Evolutionary conservation across 2,329 filamentous ascomycete species (phyloP).

Genomic region (Endocalyx cinctus): DNA sequence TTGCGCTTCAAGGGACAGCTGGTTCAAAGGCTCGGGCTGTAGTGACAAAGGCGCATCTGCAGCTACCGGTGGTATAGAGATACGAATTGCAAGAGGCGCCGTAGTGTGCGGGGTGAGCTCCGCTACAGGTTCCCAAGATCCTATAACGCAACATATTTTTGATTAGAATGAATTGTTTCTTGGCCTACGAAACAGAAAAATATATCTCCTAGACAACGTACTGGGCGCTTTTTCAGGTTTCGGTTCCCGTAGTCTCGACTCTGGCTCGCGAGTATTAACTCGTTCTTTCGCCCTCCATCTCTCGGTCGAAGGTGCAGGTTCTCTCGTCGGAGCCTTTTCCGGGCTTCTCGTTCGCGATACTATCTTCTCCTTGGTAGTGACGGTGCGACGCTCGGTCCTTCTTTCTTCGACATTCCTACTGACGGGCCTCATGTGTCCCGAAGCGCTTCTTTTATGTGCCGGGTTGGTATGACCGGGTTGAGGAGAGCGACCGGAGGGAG

Average conservation of each 20-base stretch:
- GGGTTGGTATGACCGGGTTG: constrained; percentile 31
- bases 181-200: neutral
- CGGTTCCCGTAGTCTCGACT: constrained; percentile 39
- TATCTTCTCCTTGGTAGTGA: constrained; percentile 60
- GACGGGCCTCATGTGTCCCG: constrained; percentile 49
- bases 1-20: constrained; percentile 74
- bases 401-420: constrained; percentile 48
- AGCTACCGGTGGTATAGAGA: constrained; percentile 67
- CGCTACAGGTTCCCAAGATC: constrained; percentile 74
- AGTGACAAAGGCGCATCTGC: constrained; percentile 65
- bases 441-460: constrained; percentile 54
- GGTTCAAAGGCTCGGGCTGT: constrained; percentile 62
- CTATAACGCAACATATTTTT: constrained; percentile 23
- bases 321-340: constrained; percentile 36
- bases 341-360: constrained; percentile 57
- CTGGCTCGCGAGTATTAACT: constrained; percentile 37
- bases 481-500: constrained; percentile 21
- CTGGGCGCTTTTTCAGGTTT: constrained; percentile 46
- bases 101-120: constrained; percentile 63
- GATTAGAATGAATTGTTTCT: too few relatives aligned
- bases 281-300: constrained; percentile 33
- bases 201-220: constrained; percentile 26
- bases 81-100: constrained; percentile 43
- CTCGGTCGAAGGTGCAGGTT: constrained; percentile 27
- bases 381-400: constrained; percentile 51